Evolutionary conservation across 768 basidiomycete genomes (phyloP).

Genomic region (Phlegmacium glaucopus): DNA sequence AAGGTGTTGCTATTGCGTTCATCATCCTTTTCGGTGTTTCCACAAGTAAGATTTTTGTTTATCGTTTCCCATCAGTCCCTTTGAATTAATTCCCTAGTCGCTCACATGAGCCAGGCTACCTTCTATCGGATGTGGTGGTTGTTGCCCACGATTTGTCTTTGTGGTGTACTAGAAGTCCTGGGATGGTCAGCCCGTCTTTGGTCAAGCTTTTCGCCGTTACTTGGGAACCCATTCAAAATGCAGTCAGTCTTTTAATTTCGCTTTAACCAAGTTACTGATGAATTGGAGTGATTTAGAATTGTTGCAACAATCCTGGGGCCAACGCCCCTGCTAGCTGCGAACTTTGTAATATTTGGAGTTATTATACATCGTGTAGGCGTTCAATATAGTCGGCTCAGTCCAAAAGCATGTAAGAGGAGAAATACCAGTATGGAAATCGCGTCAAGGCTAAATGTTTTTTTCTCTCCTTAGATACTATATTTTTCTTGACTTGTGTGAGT

Average conservation of each 20-base stretch:
- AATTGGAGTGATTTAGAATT: constrained; percentile 24
- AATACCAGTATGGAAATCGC: not conserved
- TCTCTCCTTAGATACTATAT: not conserved
- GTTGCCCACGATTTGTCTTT: constrained; percentile 40
- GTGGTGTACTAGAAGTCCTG: constrained; percentile 41
- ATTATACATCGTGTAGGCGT: constrained; percentile 41
- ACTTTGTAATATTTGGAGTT: constrained; percentile 50
- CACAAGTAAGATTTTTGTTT: not conserved
- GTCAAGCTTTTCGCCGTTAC: constrained; percentile 29
- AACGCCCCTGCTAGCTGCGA: constrained; percentile 53
- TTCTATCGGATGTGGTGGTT: constrained; percentile 46
- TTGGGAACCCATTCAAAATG: constrained; percentile 25
- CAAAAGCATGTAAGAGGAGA: constrained; percentile 31
- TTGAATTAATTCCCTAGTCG: constrained; percentile 29
- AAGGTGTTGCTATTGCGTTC: constrained; percentile 5
- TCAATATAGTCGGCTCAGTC: constrained; percentile 46
- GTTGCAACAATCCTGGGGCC: constrained; percentile 47
- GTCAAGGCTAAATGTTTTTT: not conserved
- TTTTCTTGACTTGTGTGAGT: not conserved
- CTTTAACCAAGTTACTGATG: not conserved
- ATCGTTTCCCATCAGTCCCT: no score
- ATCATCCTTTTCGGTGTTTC: constrained; percentile 6
- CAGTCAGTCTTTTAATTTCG: constrained; percentile 25
- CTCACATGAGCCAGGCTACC: constrained; percentile 40
- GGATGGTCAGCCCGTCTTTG: constrained; percentile 52